Evolutionary conservation across 2,329 filamentous ascomycete species (phyloP).

Genomic region (Ophiocordyceps robertsii): DNA sequence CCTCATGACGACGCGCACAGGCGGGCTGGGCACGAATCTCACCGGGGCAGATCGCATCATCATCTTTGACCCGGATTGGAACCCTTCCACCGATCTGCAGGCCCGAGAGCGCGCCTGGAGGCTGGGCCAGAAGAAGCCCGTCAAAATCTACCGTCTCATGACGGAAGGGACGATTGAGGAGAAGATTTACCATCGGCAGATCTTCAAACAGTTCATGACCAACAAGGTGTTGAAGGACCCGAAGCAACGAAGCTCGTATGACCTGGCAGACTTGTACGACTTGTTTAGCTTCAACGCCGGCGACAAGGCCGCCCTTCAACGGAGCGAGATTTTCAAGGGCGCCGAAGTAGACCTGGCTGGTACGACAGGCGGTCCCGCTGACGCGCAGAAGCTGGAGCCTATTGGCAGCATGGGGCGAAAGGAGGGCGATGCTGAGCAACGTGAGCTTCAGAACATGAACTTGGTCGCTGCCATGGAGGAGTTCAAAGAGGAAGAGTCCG

Average conservation of each 20-base stretch:
- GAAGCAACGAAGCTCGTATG: constrained; percentile 83
- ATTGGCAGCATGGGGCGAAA: constrained; percentile 3
- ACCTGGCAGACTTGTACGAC: constrained; percentile 80
- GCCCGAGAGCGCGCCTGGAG: constrained; percentile 93
- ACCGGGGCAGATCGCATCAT: constrained; percentile 94
- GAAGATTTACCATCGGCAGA: constrained; percentile 97
- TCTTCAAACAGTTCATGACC: constrained; percentile 95
- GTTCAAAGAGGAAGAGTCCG: constrained; percentile 40
- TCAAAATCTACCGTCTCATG: constrained; percentile 96
- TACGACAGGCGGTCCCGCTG: constrained; percentile 1
- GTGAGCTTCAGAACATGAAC: constrained; percentile 37
- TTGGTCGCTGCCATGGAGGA: constrained; percentile 53
- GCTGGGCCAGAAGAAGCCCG: constrained; percentile 84
- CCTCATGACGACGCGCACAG: constrained; percentile 87
- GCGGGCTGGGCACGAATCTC: constrained; percentile 83
- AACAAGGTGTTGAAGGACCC: constrained; percentile 94
- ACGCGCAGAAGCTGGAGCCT: background rate
- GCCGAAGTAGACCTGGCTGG: constrained; percentile 47
- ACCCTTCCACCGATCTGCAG: constrained; percentile 91
- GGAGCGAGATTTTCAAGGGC: constrained; percentile 75
- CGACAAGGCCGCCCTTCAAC: constrained; percentile 51
- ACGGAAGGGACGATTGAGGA: constrained; percentile 96
- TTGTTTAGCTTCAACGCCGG: constrained; percentile 59
- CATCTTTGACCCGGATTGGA: constrained; percentile 98
- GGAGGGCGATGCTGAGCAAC: constrained; percentile 17